Evolutionary conservation across 805 yeast species (phyloP).

Genomic region (Saccharomycopsis selenospora): DNA sequence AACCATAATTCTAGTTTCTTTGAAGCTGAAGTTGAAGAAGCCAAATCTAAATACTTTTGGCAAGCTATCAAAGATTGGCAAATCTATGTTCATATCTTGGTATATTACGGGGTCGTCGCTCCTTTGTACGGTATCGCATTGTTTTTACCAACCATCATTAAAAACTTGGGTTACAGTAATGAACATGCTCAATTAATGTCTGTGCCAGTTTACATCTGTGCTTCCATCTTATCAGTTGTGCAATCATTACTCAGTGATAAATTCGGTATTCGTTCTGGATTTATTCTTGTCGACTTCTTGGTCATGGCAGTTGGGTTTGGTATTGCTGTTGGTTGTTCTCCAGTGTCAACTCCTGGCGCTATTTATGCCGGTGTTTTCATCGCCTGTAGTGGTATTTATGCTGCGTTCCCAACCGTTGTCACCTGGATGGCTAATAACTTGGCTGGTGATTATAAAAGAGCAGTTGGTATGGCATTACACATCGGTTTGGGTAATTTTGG

Average conservation of each 20-base stretch:
- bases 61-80: constrained; percentile 29
- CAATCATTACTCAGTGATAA: constrained; percentile 28
- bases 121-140: constrained; percentile 35
- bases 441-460: constrained; percentile 32
- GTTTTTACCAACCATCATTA: constrained; percentile 40
- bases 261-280: constrained; percentile 29
- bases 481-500: constrained; percentile 35
- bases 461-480: constrained; percentile 35
- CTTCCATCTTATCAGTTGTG: constrained; percentile 28
- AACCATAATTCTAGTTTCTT: constrained; percentile 16
- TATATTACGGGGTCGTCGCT: constrained; percentile 28
- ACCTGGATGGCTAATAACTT: constrained; percentile 34
- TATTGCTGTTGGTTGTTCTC: constrained; percentile 28
- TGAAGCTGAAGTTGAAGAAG: constrained; percentile 16
- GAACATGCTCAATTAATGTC: constrained; percentile 38
- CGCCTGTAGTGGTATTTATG: constrained; percentile 29
- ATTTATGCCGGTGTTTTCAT: constrained; percentile 31
- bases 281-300: constrained; percentile 24
- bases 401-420: constrained; percentile 29
- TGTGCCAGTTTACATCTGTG: constrained; percentile 36
- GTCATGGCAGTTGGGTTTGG: constrained; percentile 31
- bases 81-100: constrained; percentile 26
- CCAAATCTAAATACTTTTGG: constrained; percentile 11
- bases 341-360: constrained; percentile 24
- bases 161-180: constrained; percentile 36